Conservation (phyloP, 1,284 basidiomycete genomes). For the Pisolithus thermaeus region DNA sequence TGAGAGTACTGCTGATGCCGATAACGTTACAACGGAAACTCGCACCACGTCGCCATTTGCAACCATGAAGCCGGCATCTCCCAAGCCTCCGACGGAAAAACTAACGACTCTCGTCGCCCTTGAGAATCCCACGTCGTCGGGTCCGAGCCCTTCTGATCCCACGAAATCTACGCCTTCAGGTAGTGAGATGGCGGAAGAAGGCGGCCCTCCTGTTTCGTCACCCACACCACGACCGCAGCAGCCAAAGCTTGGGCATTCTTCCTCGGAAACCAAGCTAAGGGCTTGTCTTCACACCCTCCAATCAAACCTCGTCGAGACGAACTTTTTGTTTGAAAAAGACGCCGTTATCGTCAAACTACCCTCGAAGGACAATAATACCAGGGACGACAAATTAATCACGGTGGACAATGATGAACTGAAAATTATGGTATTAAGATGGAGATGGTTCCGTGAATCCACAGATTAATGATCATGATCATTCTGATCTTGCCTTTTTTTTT, state of each 20-base stretch:
- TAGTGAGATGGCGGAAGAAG: no score
- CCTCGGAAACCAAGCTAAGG: background rate
- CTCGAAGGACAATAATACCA: background rate
- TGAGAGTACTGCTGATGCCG: background rate
- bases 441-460: slow-evolving; percentile 15
- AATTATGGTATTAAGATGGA: slow-evolving; percentile 23
- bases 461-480: background rate
- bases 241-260: background rate
- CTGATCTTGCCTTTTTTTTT: background rate
- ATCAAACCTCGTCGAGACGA: slow-evolving; percentile 14
- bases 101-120: no score
- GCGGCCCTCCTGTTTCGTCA: no score
- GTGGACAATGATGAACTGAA: slow-evolving; percentile 13
- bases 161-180: no score
- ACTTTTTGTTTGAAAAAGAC: slow-evolving; percentile 22
- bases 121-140: no score
- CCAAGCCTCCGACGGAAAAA: no score
- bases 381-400: slow-evolving; percentile 9
- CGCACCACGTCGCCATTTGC: no score
- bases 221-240: no score
- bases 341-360: slow-evolving; percentile 12
- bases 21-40: no score
- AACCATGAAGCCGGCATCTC: no score
- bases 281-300: background rate
- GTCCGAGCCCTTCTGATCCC: no score